A percentile compares a stretch with the other conserved stretches of the same genome.
Evolutionary conservation across 192 early-diverging fungal species (phyloP).

Genomic region (Entomortierella chlamydospora): DNA sequence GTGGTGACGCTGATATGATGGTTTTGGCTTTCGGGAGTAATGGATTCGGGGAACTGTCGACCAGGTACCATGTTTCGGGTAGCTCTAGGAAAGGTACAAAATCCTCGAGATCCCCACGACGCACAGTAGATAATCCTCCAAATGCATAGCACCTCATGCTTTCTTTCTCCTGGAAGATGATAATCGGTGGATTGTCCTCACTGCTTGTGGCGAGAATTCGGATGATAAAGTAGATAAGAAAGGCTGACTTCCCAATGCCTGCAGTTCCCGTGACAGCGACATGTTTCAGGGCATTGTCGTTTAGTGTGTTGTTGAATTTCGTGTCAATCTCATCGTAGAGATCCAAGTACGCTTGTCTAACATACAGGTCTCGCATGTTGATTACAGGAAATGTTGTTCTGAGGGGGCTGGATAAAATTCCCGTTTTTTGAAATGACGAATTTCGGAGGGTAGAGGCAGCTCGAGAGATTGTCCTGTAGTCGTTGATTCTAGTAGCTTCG

Average conservation of each 20-base stretch:
- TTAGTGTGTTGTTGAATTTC: background rate
- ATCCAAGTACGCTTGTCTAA: background rate
- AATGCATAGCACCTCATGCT: conserved; percentile 18
- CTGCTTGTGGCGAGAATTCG: conserved; percentile 28
- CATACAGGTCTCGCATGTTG: background rate
- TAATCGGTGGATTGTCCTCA: conserved; percentile 29
- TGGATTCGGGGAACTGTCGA: conserved; percentile 23
- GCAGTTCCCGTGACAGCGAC: conserved; percentile 42
- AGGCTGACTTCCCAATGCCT: conserved; percentile 50
- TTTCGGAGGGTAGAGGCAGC: background rate
- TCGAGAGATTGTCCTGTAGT: background rate
- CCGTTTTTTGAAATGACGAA: background rate
- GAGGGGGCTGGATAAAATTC: background rate
- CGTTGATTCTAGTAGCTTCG: background rate
- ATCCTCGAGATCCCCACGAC: conserved; percentile 5
- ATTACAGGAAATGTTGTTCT: background rate
- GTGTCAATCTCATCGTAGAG: conserved; percentile 13
- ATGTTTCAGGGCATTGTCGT: background rate
- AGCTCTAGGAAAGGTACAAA: conserved; percentile 20
- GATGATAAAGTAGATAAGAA: conserved; percentile 46
- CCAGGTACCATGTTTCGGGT: conserved; percentile 18
- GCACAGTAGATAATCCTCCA: conserved; percentile 24
- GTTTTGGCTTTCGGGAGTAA: conserved; percentile 1
- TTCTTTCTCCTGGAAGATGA: conserved; percentile 31
- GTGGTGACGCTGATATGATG: conserved; percentile 28